phyloP scores from a whole-genome alignment of 495 filamentous ascomycete genomes.

The Elaphomyces granulatus region DNA sequence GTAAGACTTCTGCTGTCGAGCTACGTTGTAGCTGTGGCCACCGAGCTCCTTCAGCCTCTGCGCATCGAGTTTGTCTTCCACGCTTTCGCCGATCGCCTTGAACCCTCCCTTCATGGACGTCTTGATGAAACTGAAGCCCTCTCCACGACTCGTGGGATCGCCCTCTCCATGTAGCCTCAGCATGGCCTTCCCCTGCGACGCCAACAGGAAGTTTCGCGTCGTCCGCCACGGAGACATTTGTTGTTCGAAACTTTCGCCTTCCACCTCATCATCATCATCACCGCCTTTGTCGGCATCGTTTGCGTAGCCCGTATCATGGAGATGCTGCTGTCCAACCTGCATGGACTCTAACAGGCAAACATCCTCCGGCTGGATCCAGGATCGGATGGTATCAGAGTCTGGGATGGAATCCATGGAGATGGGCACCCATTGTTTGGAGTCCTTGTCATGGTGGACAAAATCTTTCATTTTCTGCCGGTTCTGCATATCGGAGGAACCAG shows the following conservation, averaged over 20 bases:
- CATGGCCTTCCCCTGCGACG: constrained; percentile 93
- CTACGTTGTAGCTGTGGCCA: constrained; percentile 94
- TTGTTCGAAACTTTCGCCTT: constrained; percentile 63
- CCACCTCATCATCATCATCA: constrained; percentile 50
- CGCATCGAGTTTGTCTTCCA: constrained; percentile 71
- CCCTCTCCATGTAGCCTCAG: constrained; percentile 84
- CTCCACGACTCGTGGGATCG: constrained; percentile 86
- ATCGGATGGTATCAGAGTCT: constrained; percentile 59
- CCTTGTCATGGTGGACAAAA: constrained; percentile 78
- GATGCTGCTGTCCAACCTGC: constrained; percentile 79
- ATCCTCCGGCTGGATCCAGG: constrained; percentile 88
- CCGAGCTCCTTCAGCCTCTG: constrained; percentile 75
- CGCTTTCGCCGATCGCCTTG: constrained; percentile 77
- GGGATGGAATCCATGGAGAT: constrained; percentile 53
- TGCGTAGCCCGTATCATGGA: constrained; percentile 66
- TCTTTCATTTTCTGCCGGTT: constrained; percentile 95
- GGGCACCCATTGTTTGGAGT: constrained; percentile 72
- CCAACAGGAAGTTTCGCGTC: constrained; percentile 87
- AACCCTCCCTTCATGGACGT: constrained; percentile 99
- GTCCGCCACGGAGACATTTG: constrained; percentile 90
- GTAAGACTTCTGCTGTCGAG: constrained; percentile 76
- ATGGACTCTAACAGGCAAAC: constrained; percentile 89
- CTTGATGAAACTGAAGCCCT: constrained; percentile 89
- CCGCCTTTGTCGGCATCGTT: constrained; percentile 60
- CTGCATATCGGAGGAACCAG: constrained; percentile 81